These are phyloP conservation scores for Microcyclospora pomicola DNA, from an alignment of 2,329 filamentous ascomycete genomes.

Conservation along the genomic window DNA sequence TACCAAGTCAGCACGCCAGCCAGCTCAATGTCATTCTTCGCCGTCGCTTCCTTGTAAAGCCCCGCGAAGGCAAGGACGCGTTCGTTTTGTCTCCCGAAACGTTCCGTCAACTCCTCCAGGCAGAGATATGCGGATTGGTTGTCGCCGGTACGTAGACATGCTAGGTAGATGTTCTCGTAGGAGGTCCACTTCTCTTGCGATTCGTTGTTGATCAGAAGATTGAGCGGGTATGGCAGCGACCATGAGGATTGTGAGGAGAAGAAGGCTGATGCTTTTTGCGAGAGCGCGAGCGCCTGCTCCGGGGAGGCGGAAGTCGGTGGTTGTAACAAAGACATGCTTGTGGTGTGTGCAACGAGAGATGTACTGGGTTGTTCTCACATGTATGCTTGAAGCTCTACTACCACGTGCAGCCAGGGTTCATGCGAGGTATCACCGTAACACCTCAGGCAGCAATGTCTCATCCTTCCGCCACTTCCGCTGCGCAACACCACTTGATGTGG, in stretches of 20 bases:
- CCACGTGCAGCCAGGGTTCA: too few relatives aligned
- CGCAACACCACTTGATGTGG: too few relatives aligned
- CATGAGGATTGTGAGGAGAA: slow-evolving; percentile 22
- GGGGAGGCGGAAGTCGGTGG: slow-evolving; percentile 29
- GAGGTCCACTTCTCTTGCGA: slow-evolving; percentile 68
- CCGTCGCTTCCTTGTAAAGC: slow-evolving; percentile 70
- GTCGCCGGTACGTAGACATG: slow-evolving; percentile 74
- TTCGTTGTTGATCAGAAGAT: slow-evolving; percentile 43
- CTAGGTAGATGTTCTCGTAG: slow-evolving; percentile 75
- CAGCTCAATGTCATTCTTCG: slow-evolving; percentile 50
- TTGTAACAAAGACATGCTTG: slow-evolving; percentile 12
- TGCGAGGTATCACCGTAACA: too few relatives aligned
- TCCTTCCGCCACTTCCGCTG: too few relatives aligned
- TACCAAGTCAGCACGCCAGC: slow-evolving; percentile 63
- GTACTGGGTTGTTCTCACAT: too few relatives aligned
- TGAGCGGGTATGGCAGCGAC: slow-evolving; percentile 36
- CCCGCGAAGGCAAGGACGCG: slow-evolving; percentile 72
- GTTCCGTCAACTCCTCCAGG: slow-evolving; percentile 58
- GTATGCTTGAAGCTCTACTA: too few relatives aligned
- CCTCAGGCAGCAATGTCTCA: too few relatives aligned
- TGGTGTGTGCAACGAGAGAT: too few relatives aligned
- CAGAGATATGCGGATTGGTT: slow-evolving; percentile 62
- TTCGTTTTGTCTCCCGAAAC: slow-evolving; percentile 77
- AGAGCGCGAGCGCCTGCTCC: slow-evolving; percentile 31
- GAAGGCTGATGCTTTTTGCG: slow-evolving; percentile 30